Conservation (phyloP, 2,329 filamentous ascomycete species). For the Endoconidiophora polonica region DNA sequence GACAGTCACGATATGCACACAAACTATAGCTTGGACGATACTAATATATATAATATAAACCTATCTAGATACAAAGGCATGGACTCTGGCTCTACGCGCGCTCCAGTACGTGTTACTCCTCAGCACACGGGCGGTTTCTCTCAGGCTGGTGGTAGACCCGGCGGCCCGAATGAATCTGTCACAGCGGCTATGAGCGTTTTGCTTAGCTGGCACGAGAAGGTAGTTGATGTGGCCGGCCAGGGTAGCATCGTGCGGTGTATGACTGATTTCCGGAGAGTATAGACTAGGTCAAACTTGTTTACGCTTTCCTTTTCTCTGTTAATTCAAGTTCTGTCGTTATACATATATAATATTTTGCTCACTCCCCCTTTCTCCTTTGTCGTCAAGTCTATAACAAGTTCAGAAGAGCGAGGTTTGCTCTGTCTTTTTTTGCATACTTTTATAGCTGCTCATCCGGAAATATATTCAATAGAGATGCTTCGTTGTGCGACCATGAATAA, state of each 20-base stretch:
- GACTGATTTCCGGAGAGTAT: constrained; percentile 78
- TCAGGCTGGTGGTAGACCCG: constrained; percentile 47
- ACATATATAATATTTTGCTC: neutral
- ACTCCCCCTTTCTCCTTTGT: no score
- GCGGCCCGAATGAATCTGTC: constrained; percentile 45
- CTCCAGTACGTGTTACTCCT: constrained; percentile 39
- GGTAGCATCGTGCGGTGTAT: constrained; percentile 88
- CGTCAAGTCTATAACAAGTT: no score
- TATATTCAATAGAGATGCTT: neutral
- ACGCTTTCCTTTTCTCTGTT: neutral
- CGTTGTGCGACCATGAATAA: neutral
- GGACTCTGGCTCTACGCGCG: constrained; percentile 33
- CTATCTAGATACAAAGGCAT: constrained; percentile 71
- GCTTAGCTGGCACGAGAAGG: constrained; percentile 97
- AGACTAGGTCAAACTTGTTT: constrained; percentile 8
- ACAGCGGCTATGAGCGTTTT: constrained; percentile 90
- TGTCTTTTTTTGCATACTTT: no score
- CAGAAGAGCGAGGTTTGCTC: no score
- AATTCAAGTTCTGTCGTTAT: neutral
- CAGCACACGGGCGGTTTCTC: constrained; percentile 72
- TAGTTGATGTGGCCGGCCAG: constrained; percentile 81
- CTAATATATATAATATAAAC: neutral
- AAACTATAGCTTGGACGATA: neutral
- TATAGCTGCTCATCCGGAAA: no score
- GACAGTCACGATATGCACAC: neutral